A percentile compares a stretch with the other conserved stretches of the same genome.
Conservation (phyloP, 1,139 yeast species). For the Pichia cactophila region DNA sequence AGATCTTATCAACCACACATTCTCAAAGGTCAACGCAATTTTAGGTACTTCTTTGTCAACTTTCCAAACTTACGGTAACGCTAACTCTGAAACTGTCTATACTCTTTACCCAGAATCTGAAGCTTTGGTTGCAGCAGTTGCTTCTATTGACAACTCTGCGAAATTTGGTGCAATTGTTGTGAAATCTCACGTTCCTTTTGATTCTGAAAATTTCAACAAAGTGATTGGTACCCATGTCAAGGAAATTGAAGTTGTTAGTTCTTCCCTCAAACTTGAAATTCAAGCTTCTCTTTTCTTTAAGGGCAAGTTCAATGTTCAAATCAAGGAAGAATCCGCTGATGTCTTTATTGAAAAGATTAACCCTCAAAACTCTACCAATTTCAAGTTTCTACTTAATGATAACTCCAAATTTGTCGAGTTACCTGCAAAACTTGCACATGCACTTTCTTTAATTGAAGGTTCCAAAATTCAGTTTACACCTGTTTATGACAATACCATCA, state of each 20-base stretch:
- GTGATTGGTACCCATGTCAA: constrained; percentile 52
- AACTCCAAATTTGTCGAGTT: constrained; percentile 47
- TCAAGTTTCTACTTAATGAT: constrained; percentile 64
- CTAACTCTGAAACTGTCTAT: constrained; percentile 58
- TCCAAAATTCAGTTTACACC: constrained; percentile 50
- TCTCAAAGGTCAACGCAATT: constrained; percentile 47
- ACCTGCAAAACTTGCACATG: constrained; percentile 61
- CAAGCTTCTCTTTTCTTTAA: constrained; percentile 61
- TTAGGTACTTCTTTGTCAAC: constrained; percentile 50
- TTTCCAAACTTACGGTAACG: constrained; percentile 64
- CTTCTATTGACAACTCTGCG: constrained; percentile 34
- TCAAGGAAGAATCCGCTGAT: constrained; percentile 44
- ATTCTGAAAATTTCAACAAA: constrained; percentile 49
- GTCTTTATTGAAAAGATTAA: constrained; percentile 29
- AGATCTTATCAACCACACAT: constrained; percentile 39
- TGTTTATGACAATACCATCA: constrained; percentile 60
- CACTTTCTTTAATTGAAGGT: constrained; percentile 60
- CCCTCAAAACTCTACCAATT: constrained; percentile 27
- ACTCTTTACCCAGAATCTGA: constrained; percentile 74
- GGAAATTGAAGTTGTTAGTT: constrained; percentile 47
- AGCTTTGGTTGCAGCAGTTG: constrained; percentile 41
- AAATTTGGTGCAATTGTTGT: constrained; percentile 60
- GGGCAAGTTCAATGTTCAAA: constrained; percentile 32
- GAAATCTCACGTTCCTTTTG: constrained; percentile 76
- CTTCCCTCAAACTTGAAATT: constrained; percentile 59